Percentiles rank a stretch among this genome's conserved stretches.
phyloP scores from a whole-genome alignment of 768 basidiomycete species.

The Sutorius australiensis region DNA sequence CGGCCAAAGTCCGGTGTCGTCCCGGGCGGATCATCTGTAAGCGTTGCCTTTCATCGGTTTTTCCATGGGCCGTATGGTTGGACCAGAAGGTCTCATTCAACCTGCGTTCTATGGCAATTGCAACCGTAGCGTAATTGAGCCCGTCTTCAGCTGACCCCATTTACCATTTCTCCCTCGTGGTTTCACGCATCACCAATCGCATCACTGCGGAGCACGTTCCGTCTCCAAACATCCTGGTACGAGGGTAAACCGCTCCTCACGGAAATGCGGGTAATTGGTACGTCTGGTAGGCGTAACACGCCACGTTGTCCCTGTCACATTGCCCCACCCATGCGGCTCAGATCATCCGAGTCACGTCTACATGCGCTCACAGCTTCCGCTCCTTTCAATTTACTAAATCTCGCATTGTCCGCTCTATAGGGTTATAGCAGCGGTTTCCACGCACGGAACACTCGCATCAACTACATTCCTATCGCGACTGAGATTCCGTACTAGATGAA shows the following conservation, averaged over 20 bases:
- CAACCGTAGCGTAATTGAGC: not conserved
- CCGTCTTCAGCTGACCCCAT: not conserved
- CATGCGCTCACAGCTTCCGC: not conserved
- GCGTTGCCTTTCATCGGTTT: not conserved
- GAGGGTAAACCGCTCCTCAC: conserved; percentile 4
- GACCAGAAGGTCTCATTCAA: conserved; percentile 6
- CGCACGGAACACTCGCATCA: conserved; percentile 6
- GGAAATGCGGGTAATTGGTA: conserved; percentile 2
- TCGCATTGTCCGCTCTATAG: conserved; percentile 21
- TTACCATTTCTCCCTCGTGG: conserved; percentile 7
- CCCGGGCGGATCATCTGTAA: conserved; percentile 23
- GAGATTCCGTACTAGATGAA: conserved; percentile 5
- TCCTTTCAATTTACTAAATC: conserved; percentile 17
- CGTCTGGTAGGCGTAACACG: conserved; percentile 2
- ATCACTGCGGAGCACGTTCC: conserved; percentile 9
- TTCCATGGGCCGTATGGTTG: not conserved
- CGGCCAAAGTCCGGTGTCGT: not conserved
- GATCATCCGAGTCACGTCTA: not conserved
- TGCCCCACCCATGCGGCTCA: conserved; percentile 4
- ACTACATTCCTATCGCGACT: conserved; percentile 11
- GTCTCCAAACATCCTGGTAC: not conserved
- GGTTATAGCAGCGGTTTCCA: conserved; percentile 19
- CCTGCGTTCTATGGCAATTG: conserved; percentile 10
- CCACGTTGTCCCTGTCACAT: conserved; percentile 12
- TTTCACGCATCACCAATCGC: not conserved